A percentile compares a stretch with the other conserved stretches of the same genome.
Conservation (phyloP, 192 early-diverging fungal species). For the Linnemannia zychae region DNA sequence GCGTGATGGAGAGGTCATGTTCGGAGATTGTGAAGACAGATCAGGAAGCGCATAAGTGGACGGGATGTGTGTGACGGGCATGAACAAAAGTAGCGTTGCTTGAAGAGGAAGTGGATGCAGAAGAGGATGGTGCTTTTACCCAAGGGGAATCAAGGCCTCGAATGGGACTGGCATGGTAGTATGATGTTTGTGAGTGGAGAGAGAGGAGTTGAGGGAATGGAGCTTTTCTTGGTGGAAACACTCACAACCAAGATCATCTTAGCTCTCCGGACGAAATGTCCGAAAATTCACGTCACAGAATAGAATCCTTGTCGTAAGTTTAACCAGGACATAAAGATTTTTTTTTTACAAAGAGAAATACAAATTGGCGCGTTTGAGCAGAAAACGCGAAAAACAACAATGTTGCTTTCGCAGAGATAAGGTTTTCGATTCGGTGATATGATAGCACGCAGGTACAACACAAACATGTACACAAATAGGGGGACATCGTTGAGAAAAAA, state of each 20-base stretch:
- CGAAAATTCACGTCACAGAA: background rate
- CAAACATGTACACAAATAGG: no score
- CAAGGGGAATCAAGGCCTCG: constrained; percentile 83
- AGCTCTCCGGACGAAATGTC: background rate
- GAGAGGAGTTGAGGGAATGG: constrained; percentile 8
- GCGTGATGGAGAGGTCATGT: background rate
- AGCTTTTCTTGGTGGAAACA: background rate
- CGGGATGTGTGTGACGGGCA: background rate
- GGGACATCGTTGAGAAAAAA: no score
- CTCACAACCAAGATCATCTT: background rate
- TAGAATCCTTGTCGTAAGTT: background rate
- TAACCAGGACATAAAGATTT: background rate
- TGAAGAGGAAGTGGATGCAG: background rate
- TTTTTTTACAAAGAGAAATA: no score
- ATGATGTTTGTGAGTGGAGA: constrained; percentile 15
- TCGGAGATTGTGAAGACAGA: background rate
- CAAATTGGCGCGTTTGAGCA: no score
- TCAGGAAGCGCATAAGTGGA: background rate
- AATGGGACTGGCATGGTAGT: constrained; percentile 82
- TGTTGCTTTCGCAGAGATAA: no score
- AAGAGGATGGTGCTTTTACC: constrained; percentile 8
- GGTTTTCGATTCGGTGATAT: no score
- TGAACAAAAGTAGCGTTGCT: background rate
- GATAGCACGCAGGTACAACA: no score
- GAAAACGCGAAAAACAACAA: no score